Evolutionary conservation across 2,329 filamentous ascomycete species (phyloP), one percentile per base, ranked within the genome.

Genomic region (Aspergillus japonicus): DNA sequence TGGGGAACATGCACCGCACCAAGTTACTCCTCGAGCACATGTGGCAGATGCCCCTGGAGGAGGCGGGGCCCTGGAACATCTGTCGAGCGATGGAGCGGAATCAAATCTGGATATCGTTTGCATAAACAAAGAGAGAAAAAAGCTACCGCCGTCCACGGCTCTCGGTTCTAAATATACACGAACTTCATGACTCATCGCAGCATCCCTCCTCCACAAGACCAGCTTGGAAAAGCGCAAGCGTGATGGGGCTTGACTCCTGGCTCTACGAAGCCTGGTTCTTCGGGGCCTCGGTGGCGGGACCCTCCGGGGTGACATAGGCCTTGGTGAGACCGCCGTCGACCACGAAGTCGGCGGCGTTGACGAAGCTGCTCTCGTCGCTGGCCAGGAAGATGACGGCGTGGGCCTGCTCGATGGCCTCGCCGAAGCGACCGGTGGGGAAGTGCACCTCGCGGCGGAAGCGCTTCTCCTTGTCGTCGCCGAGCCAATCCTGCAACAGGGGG

Each of bases 291-390:
- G 83, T 79, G 1, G 85, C 75, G 2, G 83, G 81, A 12, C 85
- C 85, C 65, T 87, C 83, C 19, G 84, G 81, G 16, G 85, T 88
- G 50, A 87, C 84, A 76, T 97, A 98, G 49, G 92, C 91, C 79
- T 81, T 96, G 70, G 88, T 94, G 91, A 99, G 91, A 61, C 94
- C 94, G 60, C 95, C 95, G 71, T 99, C 95, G 26, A 98, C 92
- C 4, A 96, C 89, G 79, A 98, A 96, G 74, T 98, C 95, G 60
- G 86, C 89, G 11, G 90, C 92, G 66, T 95, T 96, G 71, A 96
- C 90, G 69, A 96, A 96, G 81, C 89, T 91, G 71, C 89, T 87
- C 81, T 96, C 92, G 67, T 96, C 92, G 66, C 88, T 92, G 8
- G 92, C 92, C 62, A 96, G 78, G 80, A 96, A 96, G 7, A 96